A percentile compares a stretch with the other conserved stretches of the same genome.
Evolutionary conservation across 1,284 basidiomycete genomes (phyloP).

Genomic region (Sutorius eximius): DNA sequence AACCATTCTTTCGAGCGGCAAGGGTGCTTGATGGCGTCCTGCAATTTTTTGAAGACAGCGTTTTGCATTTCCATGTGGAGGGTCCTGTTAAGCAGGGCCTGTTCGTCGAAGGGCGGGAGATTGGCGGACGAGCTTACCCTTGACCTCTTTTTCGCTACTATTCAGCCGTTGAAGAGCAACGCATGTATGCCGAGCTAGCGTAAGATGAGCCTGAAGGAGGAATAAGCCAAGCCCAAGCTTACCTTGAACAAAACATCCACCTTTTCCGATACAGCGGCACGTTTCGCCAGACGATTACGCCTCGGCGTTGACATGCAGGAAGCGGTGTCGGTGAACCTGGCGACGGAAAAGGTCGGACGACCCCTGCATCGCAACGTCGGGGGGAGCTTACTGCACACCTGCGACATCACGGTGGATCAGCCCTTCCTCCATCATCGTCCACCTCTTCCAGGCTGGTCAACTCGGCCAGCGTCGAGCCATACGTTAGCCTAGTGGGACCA

Average conservation of each 20-base stretch:
- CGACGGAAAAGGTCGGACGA: neutral
- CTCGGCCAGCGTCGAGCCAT: slow-evolving; percentile 90
- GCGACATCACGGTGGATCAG: slow-evolving; percentile 86
- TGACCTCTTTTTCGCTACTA: slow-evolving; percentile 95
- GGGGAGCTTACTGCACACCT: slow-evolving; percentile 79
- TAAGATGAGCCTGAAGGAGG: slow-evolving; percentile 69
- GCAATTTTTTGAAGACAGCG: slow-evolving; percentile 81
- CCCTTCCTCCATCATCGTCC: slow-evolving; percentile 86
- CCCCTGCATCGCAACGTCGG: neutral
- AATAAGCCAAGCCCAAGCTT: slow-evolving; percentile 58
- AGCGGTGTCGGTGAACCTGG: slow-evolving; percentile 74
- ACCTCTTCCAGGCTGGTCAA: slow-evolving; percentile 95
- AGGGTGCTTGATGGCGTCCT: slow-evolving; percentile 75
- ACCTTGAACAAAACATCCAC: slow-evolving; percentile 86
- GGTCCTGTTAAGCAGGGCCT: slow-evolving; percentile 84
- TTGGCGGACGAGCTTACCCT: slow-evolving; percentile 55
- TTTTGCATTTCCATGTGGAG: slow-evolving; percentile 89
- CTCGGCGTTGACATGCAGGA: slow-evolving; percentile 82
- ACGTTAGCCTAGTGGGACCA: slow-evolving; percentile 68
- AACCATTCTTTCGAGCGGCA: slow-evolving; percentile 92
- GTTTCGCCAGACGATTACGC: slow-evolving; percentile 89
- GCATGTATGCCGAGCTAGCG: slow-evolving; percentile 92
- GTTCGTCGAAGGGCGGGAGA: neutral
- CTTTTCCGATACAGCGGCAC: slow-evolving; percentile 81
- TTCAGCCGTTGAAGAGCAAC: slow-evolving; percentile 90